phyloP scores from a whole-genome alignment of 148 eudicot species.

The Silene latifolia region DNA sequence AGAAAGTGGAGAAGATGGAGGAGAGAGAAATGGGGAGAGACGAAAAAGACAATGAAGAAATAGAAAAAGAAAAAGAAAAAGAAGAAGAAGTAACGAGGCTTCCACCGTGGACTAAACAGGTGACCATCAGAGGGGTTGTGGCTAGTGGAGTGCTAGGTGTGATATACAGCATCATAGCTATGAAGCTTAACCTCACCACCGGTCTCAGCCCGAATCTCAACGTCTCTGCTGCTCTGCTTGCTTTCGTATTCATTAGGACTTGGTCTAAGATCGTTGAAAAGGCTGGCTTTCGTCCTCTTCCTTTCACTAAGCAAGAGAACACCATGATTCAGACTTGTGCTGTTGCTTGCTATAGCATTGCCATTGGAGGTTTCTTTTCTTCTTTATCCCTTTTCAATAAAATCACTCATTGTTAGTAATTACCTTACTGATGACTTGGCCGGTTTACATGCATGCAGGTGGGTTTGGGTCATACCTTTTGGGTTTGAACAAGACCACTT shows the following conservation, averaged over 20 bases:
- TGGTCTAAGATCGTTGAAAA: conserved; percentile 52
- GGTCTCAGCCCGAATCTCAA: conserved; percentile 75
- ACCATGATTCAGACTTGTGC: conserved; percentile 85
- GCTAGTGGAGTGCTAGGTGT: conserved; percentile 56
- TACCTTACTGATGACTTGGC: no score
- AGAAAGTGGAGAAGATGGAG: conserved; percentile 19
- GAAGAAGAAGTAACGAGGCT: neutral
- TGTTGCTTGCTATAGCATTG: conserved; percentile 82
- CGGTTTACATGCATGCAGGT: conserved; percentile 44
- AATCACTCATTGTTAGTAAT: neutral
- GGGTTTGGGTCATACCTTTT: conserved; percentile 79
- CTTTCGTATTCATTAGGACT: conserved; percentile 52
- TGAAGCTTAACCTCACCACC: conserved; percentile 71
- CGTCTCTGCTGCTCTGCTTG: conserved; percentile 79
- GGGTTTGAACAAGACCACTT: conserved; percentile 70
- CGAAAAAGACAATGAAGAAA: neutral
- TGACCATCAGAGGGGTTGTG: conserved; percentile 55
- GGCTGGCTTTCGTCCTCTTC: conserved; percentile 43
- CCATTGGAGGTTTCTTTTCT: conserved; percentile 53
- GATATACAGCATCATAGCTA: conserved; percentile 61
- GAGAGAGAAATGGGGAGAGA: neutral
- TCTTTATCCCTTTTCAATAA: neutral
- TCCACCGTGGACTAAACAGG: conserved; percentile 72
- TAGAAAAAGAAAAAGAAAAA: no score
- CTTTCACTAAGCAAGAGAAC: conserved; percentile 82